Percentiles rank a stretch among this genome's conserved stretches.
phyloP scores from a whole-genome alignment of 1,139 yeast species.

The Kazachstania sp. region DNA sequence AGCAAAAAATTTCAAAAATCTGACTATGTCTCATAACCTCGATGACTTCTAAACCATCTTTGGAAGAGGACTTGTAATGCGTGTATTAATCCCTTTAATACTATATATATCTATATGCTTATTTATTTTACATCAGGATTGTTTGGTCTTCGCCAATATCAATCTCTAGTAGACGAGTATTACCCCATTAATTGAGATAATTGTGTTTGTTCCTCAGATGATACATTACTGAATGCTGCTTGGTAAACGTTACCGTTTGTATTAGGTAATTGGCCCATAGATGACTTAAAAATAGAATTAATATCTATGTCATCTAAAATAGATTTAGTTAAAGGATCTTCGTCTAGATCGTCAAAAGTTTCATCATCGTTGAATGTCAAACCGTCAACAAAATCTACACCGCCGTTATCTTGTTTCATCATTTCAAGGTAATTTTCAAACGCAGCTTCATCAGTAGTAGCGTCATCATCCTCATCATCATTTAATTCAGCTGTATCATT shows the following conservation, averaged over 20 bases:
- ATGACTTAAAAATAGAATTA: constrained; percentile 42
- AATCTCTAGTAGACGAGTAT: background rate
- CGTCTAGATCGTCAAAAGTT: constrained; percentile 52
- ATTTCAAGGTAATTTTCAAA: constrained; percentile 34
- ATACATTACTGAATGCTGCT: constrained; percentile 27
- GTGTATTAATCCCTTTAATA: too few relatives aligned
- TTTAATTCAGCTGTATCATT: constrained; percentile 23
- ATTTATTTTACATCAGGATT: too few relatives aligned
- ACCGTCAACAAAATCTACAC: constrained; percentile 33
- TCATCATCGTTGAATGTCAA: constrained; percentile 34
- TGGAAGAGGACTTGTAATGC: too few relatives aligned
- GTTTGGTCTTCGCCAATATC: too few relatives aligned
- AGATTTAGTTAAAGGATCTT: constrained; percentile 74
- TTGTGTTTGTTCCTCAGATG: constrained; percentile 31
- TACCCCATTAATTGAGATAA: constrained; percentile 10
- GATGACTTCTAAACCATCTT: too few relatives aligned
- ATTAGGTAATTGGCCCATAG: constrained; percentile 26
- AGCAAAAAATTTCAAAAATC: too few relatives aligned
- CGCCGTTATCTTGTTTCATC: constrained; percentile 38
- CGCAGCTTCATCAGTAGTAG: constrained; percentile 38
- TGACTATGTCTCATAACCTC: too few relatives aligned
- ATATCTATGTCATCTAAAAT: constrained; percentile 70
- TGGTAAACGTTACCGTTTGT: constrained; percentile 33
- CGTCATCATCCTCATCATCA: constrained; percentile 28
- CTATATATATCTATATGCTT: too few relatives aligned